Evolutionary conservation across 495 filamentous ascomycete species (phyloP), one percentile per base, ranked within the genome.

Genomic region (Hypoxylon subgilvum): DNA sequence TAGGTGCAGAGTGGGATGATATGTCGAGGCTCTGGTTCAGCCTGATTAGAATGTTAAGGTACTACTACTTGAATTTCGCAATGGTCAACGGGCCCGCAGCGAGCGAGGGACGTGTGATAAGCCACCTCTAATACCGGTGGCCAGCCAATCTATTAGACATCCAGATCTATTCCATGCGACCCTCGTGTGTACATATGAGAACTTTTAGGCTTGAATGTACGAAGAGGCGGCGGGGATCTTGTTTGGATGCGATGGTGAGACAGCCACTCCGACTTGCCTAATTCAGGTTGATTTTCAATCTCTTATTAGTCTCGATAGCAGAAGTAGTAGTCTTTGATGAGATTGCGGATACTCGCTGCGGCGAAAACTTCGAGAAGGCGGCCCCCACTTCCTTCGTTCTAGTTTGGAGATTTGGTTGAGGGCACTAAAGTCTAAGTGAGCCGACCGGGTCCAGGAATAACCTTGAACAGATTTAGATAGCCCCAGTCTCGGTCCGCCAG

Each of bases 291-390:
- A 27, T 27, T 53, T 58, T 53, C 41, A 36, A 58, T 52, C 39
- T 52, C 39, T 45, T 35, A 31, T 54, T 48, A 57, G 54, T 54
- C 53, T 39, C 54, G 39, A 51, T 39, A 31, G 36, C 55, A 34
- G 41, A 28, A n/a, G n/a, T n/a, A n/a, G 49, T 35, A 22, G 44
- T 46, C 38, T 16, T 59, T 16, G 39, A n/a, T n/a, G n/a, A n/a
- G n/a, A 44, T 55, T 58, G 32, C 43, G 21, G 34, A 50, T 50
- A 40, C 21, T 50, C 43, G 19, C 30, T 7, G 16, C 52, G 36
- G 52, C n/a, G 61, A 64, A 64, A 55, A 39, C 61, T 64, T 64
- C 61, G 44, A 50, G 61, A 64, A 64, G 61, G 32, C 17, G 44
- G 45, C 61, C 54, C 61, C 61, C n/a, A n/a, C n/a, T n/a, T n/a